Evolutionary conservation across 2,329 filamentous ascomycete species (phyloP).

Genomic region (Diaporthe velutina): DNA sequence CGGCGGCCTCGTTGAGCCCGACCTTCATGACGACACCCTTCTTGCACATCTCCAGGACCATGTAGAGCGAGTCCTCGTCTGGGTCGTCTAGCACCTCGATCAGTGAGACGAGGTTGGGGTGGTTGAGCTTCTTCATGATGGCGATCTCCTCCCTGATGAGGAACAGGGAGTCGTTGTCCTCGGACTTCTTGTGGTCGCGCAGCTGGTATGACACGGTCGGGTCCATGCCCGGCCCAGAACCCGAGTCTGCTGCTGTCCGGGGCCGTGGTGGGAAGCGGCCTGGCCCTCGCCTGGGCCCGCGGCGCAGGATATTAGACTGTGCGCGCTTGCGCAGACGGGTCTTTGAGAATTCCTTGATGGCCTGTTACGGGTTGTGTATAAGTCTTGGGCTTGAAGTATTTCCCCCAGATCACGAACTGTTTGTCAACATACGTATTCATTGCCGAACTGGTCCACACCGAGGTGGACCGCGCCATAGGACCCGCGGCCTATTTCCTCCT

Average conservation of each 20-base stretch:
- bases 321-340: constrained; percentile 88
- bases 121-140: constrained; percentile 98
- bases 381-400: constrained; percentile 13
- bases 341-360: constrained; percentile 98
- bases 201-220: constrained; percentile 44
- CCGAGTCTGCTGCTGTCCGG: constrained; percentile 43
- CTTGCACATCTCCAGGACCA: constrained; percentile 99
- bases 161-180: constrained; percentile 79
- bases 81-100: constrained; percentile 97
- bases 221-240: constrained; percentile 43
- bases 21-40: constrained; percentile 98
- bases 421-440: constrained; percentile 82
- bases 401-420: background rate
- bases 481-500: constrained; percentile 95
- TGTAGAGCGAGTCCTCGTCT: constrained; percentile 94
- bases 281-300: constrained; percentile 61
- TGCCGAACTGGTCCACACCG: constrained; percentile 89
- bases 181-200: constrained; percentile 63
- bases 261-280: constrained; percentile 47
- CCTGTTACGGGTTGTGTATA: constrained; percentile 64
- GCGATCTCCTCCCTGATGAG: constrained; percentile 97
- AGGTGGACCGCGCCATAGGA: constrained; percentile 96
- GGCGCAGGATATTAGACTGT: constrained; percentile 85
- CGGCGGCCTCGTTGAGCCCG: constrained; percentile 83
- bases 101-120: constrained; percentile 91